These are phyloP conservation scores for Ganoderma multipileum DNA, from an alignment of 1,284 basidiomycete genomes.

Conservation along the genomic window DNA sequence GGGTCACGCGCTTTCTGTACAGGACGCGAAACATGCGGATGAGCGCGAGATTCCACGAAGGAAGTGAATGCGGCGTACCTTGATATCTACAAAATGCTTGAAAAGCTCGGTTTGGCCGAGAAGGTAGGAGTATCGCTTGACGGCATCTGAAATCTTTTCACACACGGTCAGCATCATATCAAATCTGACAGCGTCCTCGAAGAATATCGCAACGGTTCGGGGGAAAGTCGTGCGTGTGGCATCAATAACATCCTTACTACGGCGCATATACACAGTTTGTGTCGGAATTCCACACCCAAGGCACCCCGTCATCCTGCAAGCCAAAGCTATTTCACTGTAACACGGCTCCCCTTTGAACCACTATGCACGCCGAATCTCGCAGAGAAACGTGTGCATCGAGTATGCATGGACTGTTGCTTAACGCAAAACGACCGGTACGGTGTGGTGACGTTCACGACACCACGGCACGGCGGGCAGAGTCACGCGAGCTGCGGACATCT, in stretches of 20 bases:
- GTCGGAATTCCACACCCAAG: no score
- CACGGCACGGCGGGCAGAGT: not conserved
- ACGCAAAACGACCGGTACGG: no score
- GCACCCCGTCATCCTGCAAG: no score
- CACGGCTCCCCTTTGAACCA: no score
- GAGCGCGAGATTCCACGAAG: not conserved
- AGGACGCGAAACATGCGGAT: not conserved
- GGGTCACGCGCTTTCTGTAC: conserved; percentile 87
- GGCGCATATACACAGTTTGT: no score
- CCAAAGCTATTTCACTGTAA: no score
- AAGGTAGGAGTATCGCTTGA: conserved; percentile 94
- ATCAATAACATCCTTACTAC: no score
- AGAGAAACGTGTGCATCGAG: no score
- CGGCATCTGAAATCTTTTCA: conserved; percentile 86
- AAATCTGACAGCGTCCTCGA: not conserved
- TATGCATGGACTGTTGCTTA: no score
- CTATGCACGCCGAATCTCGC: no score
- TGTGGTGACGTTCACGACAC: not conserved
- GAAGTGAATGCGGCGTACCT: conserved; percentile 55
- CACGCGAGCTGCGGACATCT: not conserved
- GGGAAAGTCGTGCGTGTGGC: no score
- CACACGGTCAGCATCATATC: not conserved
- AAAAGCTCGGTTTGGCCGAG: conserved; percentile 96
- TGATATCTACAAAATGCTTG: conserved; percentile 95
- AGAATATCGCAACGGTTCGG: no score